A percentile compares a stretch with the other conserved stretches of the same genome.
phyloP scores from a whole-genome alignment of 208 protist species.

The Wallacemonas sp. region DNA sequence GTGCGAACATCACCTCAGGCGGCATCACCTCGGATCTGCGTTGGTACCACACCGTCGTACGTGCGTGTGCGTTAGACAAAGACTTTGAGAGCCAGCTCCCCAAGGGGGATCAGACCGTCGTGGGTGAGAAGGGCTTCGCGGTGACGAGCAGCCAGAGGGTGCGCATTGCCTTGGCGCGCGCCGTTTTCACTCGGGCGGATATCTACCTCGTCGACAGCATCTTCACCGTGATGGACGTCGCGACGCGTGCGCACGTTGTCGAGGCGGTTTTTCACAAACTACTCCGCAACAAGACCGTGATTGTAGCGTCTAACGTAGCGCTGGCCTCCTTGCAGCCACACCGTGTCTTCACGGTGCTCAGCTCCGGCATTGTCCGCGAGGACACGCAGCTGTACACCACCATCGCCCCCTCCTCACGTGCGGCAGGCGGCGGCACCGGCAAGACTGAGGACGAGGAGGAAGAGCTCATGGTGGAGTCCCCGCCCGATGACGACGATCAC shows the following conservation, averaged over 20 bases:
- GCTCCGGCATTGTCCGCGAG: conserved; percentile 41
- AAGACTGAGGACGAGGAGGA: conserved; percentile 10
- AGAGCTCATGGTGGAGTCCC: conserved; percentile 8
- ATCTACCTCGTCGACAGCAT: conserved; percentile 91
- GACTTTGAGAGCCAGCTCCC: conserved; percentile 74
- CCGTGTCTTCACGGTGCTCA: conserved; percentile 59
- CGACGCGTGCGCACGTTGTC: conserved; percentile 62
- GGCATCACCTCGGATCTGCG: conserved; percentile 28
- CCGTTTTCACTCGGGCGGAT: conserved; percentile 77
- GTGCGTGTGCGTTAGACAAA: conserved; percentile 61
- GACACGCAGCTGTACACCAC: conserved; percentile 51
- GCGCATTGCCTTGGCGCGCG: conserved; percentile 78
- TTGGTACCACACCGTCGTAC: conserved; percentile 68
- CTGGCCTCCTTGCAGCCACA: conserved; percentile 49
- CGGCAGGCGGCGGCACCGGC: conserved; percentile 9
- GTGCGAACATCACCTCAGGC: conserved; percentile 92
- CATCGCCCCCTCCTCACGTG: conserved; percentile 16
- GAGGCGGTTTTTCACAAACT: conserved; percentile 65
- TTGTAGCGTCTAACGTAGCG: conserved; percentile 71
- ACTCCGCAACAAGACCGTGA: conserved; percentile 74
- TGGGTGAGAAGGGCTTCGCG: conserved; percentile 71
- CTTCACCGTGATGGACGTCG: conserved; percentile 85
- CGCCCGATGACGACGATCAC: conserved; percentile 3
- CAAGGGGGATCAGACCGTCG: conserved; percentile 83
- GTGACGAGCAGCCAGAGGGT: conserved; percentile 76